Evolutionary conservation across 2,329 filamentous ascomycete species (phyloP), one percentile per base, ranked within the genome.

Genomic region (Lomentospora prolificans): DNA sequence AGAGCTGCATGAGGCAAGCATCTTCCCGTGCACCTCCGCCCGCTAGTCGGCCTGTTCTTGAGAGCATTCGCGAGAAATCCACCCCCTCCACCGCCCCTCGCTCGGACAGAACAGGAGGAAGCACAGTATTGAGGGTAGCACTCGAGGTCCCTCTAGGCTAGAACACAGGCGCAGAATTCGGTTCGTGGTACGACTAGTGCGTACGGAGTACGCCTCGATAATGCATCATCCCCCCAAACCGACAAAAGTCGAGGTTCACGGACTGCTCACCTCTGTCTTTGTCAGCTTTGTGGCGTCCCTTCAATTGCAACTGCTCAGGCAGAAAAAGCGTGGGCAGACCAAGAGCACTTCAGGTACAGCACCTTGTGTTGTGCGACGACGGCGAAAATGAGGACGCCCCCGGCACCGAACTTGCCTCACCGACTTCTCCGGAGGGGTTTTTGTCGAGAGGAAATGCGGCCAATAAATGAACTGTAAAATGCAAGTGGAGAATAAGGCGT

Each of bases 1-100:
- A 51, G 28, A 54, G 52, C 52, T 54, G 52, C 52, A 54, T n/a
- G 52, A 31, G 28, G 36, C 36, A 46, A 46, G 52, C 52, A 28
- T 8, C 52, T 54, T 54, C 52, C 52, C 52, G 52, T 25, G 10
- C 51, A 33, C 51, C 48, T 33, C 30, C 50, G 19, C 50, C n/a
- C 50, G 25, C 27, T n/a, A n/a, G 19, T n/a, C 28, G 12, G 25
- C 24, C 14, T 3, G 22, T 36, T 17, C 44, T 48, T 22, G 22
- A 22, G 22, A 25, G 17, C 17, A 48, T 27, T 33, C 12, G 30
- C 7, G 30, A 6, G 30, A 33, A 19, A 19, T 25, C 44, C 44
- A 48, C 44, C 44, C 30, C 44, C 44, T 48, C 22, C 44, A n/a
- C 22, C 44, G 8, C 22, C 44, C 17, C 24, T 27, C 24, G 28